Base-by-base conservation (phyloP, 306 rosid genomes). In the Aeschynomene evenia region DNA sequence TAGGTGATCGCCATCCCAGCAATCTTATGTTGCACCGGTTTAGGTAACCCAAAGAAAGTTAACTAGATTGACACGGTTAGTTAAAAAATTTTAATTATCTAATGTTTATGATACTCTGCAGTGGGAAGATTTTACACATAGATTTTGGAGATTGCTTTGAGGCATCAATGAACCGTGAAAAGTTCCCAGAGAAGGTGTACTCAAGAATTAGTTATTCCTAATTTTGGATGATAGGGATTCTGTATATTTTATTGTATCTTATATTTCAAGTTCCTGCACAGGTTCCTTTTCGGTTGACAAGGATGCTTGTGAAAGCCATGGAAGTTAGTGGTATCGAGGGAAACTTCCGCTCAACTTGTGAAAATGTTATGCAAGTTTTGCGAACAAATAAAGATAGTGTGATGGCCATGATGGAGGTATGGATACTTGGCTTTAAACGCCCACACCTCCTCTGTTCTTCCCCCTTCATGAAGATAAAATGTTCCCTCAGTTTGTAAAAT, bases 351-450 rank as follows among this genome's bases (percentile, higher is more conserved):
- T 88, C 98, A 77, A 94, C 98, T 59, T 94, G 97, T 70, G 97
- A 90, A 78, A 94, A 88, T 83, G 97, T 94, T 33, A 88, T 94
- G 97, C 92, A 88, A 74, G 98, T 94, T 77, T 83, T 94, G 61
- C 89, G 97, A 79, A 80, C 95, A 31, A 68, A 94, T 83, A 88
- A 76, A 73, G 92, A 90, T 55, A 84, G 98, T 63, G 97, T 94
- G 61, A 94, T 94, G 98, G 98, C 98, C 59, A 94, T 94, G 98
- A 94, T 94, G 98, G 98, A 94, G 98, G 98, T 94, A 87, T 56
- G 20, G 11, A 67, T 16, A 3, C 74, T 28, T 49, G 53, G 42
- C 52, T 67, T 56, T 8, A 8, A 50, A 28, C 43, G 16, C 9
- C 9, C 12, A 6, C 49, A 51, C 15, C 61, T 18, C n/a, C 57